These are phyloP conservation scores for Phytophthora pinifolia DNA, from an alignment of 352 stramenopile species.

Conservation along the genomic window DNA sequence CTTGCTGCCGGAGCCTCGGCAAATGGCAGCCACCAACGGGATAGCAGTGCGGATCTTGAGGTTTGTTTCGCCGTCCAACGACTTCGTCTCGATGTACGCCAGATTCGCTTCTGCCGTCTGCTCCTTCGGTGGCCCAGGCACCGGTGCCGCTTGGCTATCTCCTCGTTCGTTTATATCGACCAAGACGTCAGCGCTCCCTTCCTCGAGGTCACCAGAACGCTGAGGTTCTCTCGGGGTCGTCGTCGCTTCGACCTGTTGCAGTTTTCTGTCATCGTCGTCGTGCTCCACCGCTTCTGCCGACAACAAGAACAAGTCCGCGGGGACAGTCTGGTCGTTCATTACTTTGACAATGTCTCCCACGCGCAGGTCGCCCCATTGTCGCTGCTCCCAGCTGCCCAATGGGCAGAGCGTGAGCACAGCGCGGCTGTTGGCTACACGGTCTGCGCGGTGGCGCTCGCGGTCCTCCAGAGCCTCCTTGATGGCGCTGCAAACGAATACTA, in stretches of 20 bases:
- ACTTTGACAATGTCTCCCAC: slow-evolving; percentile 88
- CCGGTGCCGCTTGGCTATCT: not conserved
- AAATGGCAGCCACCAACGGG: slow-evolving; percentile 45
- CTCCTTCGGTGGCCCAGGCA: slow-evolving; percentile 1
- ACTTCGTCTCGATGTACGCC: slow-evolving; percentile 88
- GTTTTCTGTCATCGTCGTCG: slow-evolving; percentile 30
- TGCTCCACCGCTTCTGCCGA: slow-evolving; percentile 54
- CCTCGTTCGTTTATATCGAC: not conserved
- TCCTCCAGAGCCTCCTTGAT: slow-evolving; percentile 88
- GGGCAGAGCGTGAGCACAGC: slow-evolving; percentile 48
- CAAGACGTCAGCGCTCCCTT: slow-evolving; percentile 9
- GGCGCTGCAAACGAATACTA: slow-evolving; percentile 80
- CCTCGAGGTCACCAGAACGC: slow-evolving; percentile 11
- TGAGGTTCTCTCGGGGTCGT: slow-evolving; percentile 5
- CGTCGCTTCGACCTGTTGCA: slow-evolving; percentile 3
- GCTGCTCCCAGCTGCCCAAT: slow-evolving; percentile 46
- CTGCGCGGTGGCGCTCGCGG: slow-evolving; percentile 71
- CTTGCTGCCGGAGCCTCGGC: slow-evolving; percentile 10
- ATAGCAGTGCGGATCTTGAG: slow-evolving; percentile 82
- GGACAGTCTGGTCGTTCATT: slow-evolving; percentile 59
- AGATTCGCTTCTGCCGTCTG: slow-evolving; percentile 37
- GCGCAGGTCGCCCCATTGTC: slow-evolving; percentile 61
- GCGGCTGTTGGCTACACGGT: slow-evolving; percentile 72
- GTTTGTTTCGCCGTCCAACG: slow-evolving; percentile 83
- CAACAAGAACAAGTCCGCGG: slow-evolving; percentile 74